Evolutionary conservation across 148 eudicot genomes (phyloP).

Genomic region (Vaccinium darrowii): DNA sequence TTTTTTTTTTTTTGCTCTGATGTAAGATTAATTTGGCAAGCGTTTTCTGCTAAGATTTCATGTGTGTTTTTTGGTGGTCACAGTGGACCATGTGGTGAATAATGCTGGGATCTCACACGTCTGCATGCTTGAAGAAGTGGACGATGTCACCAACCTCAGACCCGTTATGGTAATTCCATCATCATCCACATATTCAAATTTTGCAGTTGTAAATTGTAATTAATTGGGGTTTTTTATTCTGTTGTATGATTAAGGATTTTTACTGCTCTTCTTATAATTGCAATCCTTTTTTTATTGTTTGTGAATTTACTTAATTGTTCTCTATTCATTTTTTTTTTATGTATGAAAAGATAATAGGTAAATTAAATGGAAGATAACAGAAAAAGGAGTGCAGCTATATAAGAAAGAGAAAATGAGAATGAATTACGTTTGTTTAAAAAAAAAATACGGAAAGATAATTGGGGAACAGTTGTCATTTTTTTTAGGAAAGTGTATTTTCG

Average conservation of each 20-base stretch:
- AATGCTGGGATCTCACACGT: constrained; percentile 54
- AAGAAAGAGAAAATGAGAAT: too few species aligned
- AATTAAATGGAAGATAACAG: too few species aligned
- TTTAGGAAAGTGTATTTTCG: too few species aligned
- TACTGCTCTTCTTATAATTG: too few species aligned
- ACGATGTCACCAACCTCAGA: constrained; percentile 37
- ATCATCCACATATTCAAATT: not conserved
- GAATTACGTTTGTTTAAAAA: too few species aligned
- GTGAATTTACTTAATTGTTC: too few species aligned
- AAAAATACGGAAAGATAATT: too few species aligned
- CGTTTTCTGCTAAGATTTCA: not conserved
- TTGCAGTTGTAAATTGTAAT: not conserved
- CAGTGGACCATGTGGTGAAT: constrained; percentile 77
- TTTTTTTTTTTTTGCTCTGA: not conserved
- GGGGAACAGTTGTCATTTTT: too few species aligned
- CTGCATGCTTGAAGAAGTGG: constrained; percentile 51
- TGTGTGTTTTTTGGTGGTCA: not conserved
- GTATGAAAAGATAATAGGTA: too few species aligned
- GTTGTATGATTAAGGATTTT: not conserved
- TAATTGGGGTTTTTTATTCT: not conserved
- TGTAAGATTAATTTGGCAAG: not conserved
- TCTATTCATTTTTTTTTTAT: too few species aligned
- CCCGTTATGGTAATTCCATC: constrained; percentile 47
- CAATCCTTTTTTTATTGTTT: too few species aligned
- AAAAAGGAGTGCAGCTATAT: too few species aligned